Percentiles rank a stretch among this genome's conserved stretches.
phyloP scores from a whole-genome alignment of 2,329 filamentous ascomycete genomes.

The Gnomoniopsis sp. region DNA sequence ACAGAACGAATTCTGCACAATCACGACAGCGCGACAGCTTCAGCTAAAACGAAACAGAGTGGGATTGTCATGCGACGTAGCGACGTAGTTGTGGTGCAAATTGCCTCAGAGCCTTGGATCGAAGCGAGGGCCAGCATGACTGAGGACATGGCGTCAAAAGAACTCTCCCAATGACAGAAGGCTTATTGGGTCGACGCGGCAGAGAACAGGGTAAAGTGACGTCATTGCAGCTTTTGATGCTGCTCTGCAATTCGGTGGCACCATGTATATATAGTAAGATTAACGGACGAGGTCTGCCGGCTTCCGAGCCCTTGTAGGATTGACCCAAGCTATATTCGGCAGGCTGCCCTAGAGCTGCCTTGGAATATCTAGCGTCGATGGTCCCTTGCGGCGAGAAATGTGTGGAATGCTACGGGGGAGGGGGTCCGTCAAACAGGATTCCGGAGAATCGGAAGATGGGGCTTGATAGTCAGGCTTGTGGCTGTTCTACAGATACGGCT shows the following conservation, averaged over 20 bases:
- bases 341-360: neutral
- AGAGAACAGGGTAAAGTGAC: neutral
- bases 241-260: neutral
- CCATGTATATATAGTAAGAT: too few relatives aligned
- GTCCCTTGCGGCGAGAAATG: neutral
- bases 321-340: neutral
- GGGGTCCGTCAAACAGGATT: neutral
- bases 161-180: neutral
- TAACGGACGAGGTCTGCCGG: too few relatives aligned
- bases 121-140: too few relatives aligned
- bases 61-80: neutral
- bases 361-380: neutral
- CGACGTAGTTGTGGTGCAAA: neutral
- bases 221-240: conserved; percentile 5
- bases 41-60: too few relatives aligned
- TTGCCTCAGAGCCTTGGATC: neutral
- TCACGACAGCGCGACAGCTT: too few relatives aligned
- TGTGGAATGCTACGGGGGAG: neutral
- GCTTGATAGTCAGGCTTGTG: neutral
- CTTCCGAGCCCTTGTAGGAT: too few relatives aligned
- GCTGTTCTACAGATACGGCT: neutral
- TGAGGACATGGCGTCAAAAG: too few relatives aligned
- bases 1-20: too few relatives aligned
- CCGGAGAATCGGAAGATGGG: neutral
- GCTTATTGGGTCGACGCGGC: neutral